These are phyloP conservation scores for Paramecium caudatum DNA, from an alignment of 73 alveolate genomes.

Conservation along the genomic window DNA sequence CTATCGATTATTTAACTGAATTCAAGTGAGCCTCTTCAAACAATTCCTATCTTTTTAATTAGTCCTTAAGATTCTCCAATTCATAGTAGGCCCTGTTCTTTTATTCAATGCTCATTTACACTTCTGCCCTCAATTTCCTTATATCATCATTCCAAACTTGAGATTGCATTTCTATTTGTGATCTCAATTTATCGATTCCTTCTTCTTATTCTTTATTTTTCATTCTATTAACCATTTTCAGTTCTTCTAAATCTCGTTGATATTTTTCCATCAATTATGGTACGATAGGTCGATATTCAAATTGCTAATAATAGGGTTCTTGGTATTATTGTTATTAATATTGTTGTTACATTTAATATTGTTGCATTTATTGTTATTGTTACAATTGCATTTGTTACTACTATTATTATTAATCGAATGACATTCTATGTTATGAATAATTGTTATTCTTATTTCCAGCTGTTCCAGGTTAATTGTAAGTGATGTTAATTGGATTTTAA, in stretches of 20 bases:
- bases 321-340: not conserved
- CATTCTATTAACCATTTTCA: conserved; percentile 34
- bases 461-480: conserved; percentile 3
- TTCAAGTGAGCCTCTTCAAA: conserved; percentile 11
- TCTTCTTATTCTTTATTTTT: conserved; percentile 55
- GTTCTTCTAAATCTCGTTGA: conserved; percentile 18
- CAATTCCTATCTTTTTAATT: conserved; percentile 25
- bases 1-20: not conserved
- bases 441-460: conserved; percentile 7
- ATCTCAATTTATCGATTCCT: conserved; percentile 18
- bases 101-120: conserved; percentile 14
- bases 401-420: not conserved
- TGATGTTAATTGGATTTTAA: not conserved
- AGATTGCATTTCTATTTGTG: not conserved
- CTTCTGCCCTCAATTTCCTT: conserved; percentile 55
- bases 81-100: conserved; percentile 66
- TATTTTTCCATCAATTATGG: conserved; percentile 44
- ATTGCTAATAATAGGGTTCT: not conserved
- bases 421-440: not conserved
- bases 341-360: conserved; percentile 19
- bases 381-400: not conserved
- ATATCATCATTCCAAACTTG: conserved; percentile 58
- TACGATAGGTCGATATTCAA: conserved; percentile 22
- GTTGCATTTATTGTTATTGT: not conserved
- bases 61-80: conserved; percentile 28